Conservation (phyloP, 345 rosid species). For the Luvunga scandens region DNA sequence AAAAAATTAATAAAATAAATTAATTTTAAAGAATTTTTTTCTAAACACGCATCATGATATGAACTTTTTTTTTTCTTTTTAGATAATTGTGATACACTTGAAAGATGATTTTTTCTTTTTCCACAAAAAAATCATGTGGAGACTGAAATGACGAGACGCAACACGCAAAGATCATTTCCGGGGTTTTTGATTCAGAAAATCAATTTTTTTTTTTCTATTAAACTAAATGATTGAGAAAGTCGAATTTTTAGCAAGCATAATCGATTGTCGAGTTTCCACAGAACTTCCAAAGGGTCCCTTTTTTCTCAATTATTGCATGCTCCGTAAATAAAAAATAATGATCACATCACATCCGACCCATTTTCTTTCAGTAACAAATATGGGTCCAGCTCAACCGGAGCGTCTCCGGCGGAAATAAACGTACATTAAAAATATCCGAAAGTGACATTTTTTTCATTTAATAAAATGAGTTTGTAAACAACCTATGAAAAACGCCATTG, state of each 20-base stretch:
- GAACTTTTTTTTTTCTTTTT: neutral
- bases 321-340: neutral
- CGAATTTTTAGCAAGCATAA: neutral
- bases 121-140: neutral
- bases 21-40: too few species aligned
- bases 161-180: neutral
- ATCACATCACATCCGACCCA: conserved; percentile 3
- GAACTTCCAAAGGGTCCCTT: neutral
- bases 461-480: conserved; percentile 1
- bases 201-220: neutral
- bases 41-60: too few species aligned
- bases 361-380: neutral
- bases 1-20: too few species aligned
- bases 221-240: too few species aligned
- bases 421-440: neutral
- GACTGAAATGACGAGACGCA: neutral
- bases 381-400: too few species aligned
- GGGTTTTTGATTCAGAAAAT: neutral
- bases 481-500: neutral
- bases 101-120: neutral
- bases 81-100: neutral
- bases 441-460: neutral
- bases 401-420: too few species aligned
- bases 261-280: neutral
- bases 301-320: neutral